Conservation (phyloP, 2,329 filamentous ascomycete genomes). For the Parastagonospora avenae region DNA sequence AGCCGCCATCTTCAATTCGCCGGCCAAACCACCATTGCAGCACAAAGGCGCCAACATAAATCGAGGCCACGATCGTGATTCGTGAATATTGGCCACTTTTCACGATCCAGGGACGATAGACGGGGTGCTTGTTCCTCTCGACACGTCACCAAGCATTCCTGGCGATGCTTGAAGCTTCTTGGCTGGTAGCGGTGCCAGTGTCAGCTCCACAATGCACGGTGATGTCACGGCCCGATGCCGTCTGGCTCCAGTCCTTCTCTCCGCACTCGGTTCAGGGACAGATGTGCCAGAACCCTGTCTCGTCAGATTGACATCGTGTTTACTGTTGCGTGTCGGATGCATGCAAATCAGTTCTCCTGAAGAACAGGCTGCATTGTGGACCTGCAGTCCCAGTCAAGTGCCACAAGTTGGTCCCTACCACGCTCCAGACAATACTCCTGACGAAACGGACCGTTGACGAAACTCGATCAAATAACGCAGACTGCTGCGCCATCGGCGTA, state of each 20-base stretch:
- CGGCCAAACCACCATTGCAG: slow-evolving; percentile 7
- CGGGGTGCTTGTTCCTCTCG: slow-evolving; percentile 9
- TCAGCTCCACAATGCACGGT: slow-evolving; percentile 19
- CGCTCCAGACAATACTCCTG: too few relatives aligned
- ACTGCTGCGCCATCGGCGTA: background rate
- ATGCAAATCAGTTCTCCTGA: too few relatives aligned
- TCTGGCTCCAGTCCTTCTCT: slow-evolving; percentile 11
- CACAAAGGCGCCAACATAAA: background rate
- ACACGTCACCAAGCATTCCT: slow-evolving; percentile 37
- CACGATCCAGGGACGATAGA: background rate
- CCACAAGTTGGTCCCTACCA: background rate
- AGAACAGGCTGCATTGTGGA: too few relatives aligned
- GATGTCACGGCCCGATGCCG: slow-evolving; percentile 23
- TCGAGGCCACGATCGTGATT: background rate
- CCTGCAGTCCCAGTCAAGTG: background rate
- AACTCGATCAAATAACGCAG: background rate
- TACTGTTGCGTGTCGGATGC: too few relatives aligned
- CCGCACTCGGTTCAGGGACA: background rate
- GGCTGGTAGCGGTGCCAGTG: slow-evolving; percentile 18
- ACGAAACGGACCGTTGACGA: background rate
- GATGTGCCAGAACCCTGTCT: too few relatives aligned
- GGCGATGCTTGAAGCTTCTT: slow-evolving; percentile 33
- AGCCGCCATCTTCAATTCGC: slow-evolving; percentile 12
- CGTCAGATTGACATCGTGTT: too few relatives aligned
- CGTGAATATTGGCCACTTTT: background rate